These are phyloP conservation scores for Aspergillus fijiensis DNA, from an alignment of 2,329 filamentous ascomycete genomes.

Conservation along the genomic window DNA sequence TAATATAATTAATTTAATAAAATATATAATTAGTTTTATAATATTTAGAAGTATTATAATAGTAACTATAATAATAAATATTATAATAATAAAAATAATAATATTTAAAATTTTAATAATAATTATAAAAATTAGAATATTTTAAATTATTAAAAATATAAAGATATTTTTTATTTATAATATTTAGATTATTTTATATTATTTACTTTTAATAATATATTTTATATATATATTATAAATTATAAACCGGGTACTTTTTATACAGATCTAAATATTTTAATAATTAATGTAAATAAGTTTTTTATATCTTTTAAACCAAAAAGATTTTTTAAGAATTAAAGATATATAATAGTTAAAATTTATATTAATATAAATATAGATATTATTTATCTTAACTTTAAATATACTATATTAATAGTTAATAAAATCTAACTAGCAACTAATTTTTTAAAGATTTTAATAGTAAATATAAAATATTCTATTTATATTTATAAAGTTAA, in stretches of 20 bases:
- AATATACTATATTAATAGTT: too few relatives aligned
- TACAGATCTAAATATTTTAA: too few relatives aligned
- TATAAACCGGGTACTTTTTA: too few relatives aligned
- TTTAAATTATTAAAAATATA: too few relatives aligned
- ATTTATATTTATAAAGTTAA: background rate
- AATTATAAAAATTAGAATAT: too few relatives aligned
- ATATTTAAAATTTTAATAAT: background rate
- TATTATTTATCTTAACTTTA: too few relatives aligned
- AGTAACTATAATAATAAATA: background rate
- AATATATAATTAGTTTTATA: too few relatives aligned
- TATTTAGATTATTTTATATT: background rate
- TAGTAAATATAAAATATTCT: background rate
- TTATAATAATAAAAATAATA: background rate
- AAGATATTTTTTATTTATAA: background rate
- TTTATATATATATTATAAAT: background rate
- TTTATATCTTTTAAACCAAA: too few relatives aligned
- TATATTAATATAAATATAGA: background rate
- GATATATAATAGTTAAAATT: background rate
- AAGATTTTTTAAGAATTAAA: background rate
- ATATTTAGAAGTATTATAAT: background rate
- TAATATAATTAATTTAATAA: too few relatives aligned
- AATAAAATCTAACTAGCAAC: too few relatives aligned
- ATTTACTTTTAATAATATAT: too few relatives aligned
- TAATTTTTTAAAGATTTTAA: background rate
- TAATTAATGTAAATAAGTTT: too few relatives aligned